Percentiles rank a stretch among this genome's conserved stretches.
Evolutionary conservation across 2,329 filamentous ascomycete genomes (phyloP).

Genomic region (Talaromyces marneffei): DNA sequence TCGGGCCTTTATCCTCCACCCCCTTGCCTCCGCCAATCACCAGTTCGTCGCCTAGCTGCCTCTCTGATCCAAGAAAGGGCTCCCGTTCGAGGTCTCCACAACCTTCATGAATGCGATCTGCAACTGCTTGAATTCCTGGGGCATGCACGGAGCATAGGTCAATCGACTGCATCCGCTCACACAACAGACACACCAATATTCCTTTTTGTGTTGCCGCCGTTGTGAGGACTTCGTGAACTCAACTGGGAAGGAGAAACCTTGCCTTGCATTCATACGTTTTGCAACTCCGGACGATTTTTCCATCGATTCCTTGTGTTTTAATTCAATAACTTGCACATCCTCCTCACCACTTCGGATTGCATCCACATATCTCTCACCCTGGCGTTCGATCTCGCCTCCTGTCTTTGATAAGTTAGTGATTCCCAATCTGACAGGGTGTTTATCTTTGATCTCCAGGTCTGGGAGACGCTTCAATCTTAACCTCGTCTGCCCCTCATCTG

Average conservation of each 20-base stretch:
- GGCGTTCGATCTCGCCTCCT: not conserved
- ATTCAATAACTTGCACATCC: slow-evolving; percentile 1
- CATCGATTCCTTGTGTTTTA: not conserved
- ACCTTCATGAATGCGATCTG: slow-evolving; percentile 34
- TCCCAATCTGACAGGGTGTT: not conserved
- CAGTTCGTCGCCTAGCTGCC: slow-evolving; percentile 26
- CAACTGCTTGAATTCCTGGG: slow-evolving; percentile 35
- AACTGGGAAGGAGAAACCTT: slow-evolving; percentile 3
- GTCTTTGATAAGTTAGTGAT: slow-evolving; percentile 5
- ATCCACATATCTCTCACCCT: slow-evolving; percentile 5
- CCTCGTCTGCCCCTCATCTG: not conserved
- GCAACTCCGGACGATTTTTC: not conserved
- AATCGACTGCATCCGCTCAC: slow-evolving; percentile 21
- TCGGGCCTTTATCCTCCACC: slow-evolving; percentile 15
- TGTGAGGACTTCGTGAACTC: slow-evolving; percentile 6
- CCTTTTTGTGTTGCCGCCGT: not conserved
- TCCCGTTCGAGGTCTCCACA: slow-evolving; percentile 19
- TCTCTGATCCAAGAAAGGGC: slow-evolving; percentile 1
- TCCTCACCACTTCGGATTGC: not conserved
- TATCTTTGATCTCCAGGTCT: not conserved
- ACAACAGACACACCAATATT: not conserved
- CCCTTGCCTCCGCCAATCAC: slow-evolving; percentile 32
- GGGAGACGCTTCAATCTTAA: not conserved
- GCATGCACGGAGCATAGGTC: slow-evolving; percentile 39
- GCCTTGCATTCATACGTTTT: slow-evolving; percentile 7